These are phyloP conservation scores for Hypoxylon sp. DNA, from an alignment of 2,329 filamentous ascomycete genomes.

Conservation along the genomic window DNA sequence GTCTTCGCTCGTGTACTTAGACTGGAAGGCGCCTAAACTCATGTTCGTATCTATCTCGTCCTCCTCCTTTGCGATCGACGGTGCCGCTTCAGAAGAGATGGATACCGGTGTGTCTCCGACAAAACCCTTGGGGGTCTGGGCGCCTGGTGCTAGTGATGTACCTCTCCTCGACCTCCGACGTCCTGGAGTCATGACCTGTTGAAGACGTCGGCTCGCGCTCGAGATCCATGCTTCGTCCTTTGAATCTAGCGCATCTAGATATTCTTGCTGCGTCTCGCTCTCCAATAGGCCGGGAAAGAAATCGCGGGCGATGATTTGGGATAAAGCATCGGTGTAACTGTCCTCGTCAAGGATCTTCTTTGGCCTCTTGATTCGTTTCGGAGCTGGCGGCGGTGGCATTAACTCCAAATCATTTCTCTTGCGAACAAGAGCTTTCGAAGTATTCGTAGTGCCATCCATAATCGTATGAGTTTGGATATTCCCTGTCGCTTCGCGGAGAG, in stretches of 20 bases:
- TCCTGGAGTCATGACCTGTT: conserved; percentile 83
- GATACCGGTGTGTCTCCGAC: conserved; percentile 78
- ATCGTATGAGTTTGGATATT: neutral
- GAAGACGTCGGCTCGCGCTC: conserved; percentile 75
- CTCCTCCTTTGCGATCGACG: conserved; percentile 49
- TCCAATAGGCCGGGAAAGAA: conserved; percentile 94
- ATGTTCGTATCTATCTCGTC: conserved; percentile 75
- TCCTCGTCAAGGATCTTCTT: conserved; percentile 91
- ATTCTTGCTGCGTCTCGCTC: conserved; percentile 87
- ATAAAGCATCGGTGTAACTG: conserved; percentile 87
- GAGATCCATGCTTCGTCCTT: conserved; percentile 86
- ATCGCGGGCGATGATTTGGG: conserved; percentile 93
- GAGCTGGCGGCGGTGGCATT: conserved; percentile 86
- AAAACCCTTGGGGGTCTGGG: conserved; percentile 70
- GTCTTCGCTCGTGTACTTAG: conserved; percentile 95
- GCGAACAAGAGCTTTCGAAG: conserved; percentile 68
- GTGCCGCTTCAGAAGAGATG: conserved; percentile 52
- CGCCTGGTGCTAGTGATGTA: conserved; percentile 45
- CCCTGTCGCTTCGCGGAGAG: neutral
- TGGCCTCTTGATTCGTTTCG: conserved; percentile 91
- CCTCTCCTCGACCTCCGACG: conserved; percentile 50
- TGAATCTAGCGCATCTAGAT: conserved; percentile 88
- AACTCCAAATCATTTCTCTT: conserved; percentile 73
- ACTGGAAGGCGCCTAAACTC: conserved; percentile 84
- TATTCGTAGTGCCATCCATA: conserved; percentile 49